These are phyloP conservation scores for Singerocomus rubriflavus DNA, from an alignment of 1,284 basidiomycete species.

Conservation along the genomic window DNA sequence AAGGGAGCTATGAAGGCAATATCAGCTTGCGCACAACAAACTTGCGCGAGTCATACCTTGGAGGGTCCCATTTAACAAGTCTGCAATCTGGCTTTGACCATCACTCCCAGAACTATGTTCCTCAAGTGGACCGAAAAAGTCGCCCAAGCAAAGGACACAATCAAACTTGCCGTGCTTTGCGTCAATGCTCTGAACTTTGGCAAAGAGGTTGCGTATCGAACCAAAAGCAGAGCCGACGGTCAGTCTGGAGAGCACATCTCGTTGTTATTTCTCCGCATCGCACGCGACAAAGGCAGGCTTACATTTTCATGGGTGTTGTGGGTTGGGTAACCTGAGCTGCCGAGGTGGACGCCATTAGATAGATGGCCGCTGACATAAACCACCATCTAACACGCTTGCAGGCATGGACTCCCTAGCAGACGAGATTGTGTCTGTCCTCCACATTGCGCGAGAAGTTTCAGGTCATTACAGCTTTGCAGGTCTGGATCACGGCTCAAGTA, in stretches of 20 bases:
- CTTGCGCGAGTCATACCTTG: conserved; percentile 45
- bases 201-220: conserved; percentile 67
- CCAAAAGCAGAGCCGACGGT: conserved; percentile 86
- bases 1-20: conserved; percentile 60
- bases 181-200: conserved; percentile 85
- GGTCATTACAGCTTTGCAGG: conserved; percentile 41
- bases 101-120: conserved; percentile 38
- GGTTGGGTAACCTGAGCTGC: conserved; percentile 2
- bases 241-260: conserved; percentile 48
- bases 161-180: conserved; percentile 95
- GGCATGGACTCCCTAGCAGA: conserved; percentile 57
- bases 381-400: background rate
- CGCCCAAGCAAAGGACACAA: conserved; percentile 82
- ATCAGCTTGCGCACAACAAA: conserved; percentile 8
- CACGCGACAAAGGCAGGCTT: conserved; percentile 14
- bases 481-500: conserved; percentile 21
- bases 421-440: conserved; percentile 82
- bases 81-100: conserved; percentile 48
- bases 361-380: conserved; percentile 28
- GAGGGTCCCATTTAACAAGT: conserved; percentile 64
- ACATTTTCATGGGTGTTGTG: conserved; percentile 41
- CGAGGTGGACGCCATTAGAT: conserved; percentile 27
- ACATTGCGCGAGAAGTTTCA: conserved; percentile 82
- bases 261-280: conserved; percentile 3
- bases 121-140: conserved; percentile 77